Conservation (phyloP, 805 yeast species). For the Lipomyces starkeyi region DNA sequence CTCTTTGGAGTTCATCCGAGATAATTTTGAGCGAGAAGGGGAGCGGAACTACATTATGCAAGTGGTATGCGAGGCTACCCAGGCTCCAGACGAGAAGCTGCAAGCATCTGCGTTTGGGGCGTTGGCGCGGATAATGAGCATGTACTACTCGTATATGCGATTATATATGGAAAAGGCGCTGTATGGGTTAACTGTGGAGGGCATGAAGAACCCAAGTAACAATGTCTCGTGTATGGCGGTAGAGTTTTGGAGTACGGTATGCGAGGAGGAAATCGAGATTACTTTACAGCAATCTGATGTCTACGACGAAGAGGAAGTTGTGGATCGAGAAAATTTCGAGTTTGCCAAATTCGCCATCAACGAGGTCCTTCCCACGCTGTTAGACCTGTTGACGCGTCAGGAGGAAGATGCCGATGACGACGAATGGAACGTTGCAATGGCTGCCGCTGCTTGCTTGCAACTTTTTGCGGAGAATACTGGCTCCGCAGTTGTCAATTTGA, state of each 20-base stretch:
- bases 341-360: slow-evolving; percentile 84
- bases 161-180: slow-evolving; percentile 97
- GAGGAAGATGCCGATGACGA: slow-evolving; percentile 90
- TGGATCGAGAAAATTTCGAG: slow-evolving; percentile 64
- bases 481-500: slow-evolving; percentile 82
- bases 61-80: slow-evolving; percentile 99
- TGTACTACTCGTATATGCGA: slow-evolving; percentile 88
- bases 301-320: slow-evolving; percentile 48
- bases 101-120: slow-evolving; percentile 97
- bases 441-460: slow-evolving; percentile 96
- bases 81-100: slow-evolving; percentile 76
- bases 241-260: slow-evolving; percentile 99
- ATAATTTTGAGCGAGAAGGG: slow-evolving; percentile 88
- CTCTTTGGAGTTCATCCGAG: slow-evolving; percentile 86
- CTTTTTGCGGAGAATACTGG: slow-evolving; percentile 91
- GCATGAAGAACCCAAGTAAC: slow-evolving; percentile 86
- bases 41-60: slow-evolving; percentile 98
- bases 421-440: slow-evolving; percentile 98
- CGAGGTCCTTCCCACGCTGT: slow-evolving; percentile 86
- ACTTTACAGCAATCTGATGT: slow-evolving; percentile 55
- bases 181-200: slow-evolving; percentile 84
- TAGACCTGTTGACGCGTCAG: slow-evolving; percentile 80
- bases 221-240: slow-evolving; percentile 97
- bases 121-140: slow-evolving; percentile 85
- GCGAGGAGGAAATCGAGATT: slow-evolving; percentile 92